A percentile compares a stretch with the other conserved stretches of the same genome.
phyloP scores from a whole-genome alignment of 1,139 yeast species.

The Scheffersomyces segobiensis region DNA sequence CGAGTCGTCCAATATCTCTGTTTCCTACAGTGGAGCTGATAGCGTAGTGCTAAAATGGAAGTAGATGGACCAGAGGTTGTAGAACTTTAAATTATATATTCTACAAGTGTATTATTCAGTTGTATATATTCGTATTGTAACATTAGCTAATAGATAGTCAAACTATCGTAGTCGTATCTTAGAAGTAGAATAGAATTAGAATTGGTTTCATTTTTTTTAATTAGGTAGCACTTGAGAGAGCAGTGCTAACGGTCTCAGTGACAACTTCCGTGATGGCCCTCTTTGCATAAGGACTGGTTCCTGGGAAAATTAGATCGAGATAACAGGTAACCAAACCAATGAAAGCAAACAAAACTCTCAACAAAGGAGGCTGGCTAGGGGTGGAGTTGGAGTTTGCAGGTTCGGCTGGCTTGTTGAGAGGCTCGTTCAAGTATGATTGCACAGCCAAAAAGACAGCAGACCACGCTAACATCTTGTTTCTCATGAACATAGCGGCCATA shows the following conservation, averaged over 20 bases:
- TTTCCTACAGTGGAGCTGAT: conserved; percentile 43
- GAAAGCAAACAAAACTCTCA: conserved; percentile 48
- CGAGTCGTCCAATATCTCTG: conserved; percentile 32
- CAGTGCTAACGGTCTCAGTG: conserved; percentile 16
- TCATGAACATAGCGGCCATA: conserved; percentile 66
- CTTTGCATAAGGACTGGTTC: conserved; percentile 29
- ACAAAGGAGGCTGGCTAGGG: conserved; percentile 42
- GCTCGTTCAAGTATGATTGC: conserved; percentile 52
- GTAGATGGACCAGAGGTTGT: neutral
- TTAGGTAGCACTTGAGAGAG: conserved; percentile 18
- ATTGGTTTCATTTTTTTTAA: neutral
- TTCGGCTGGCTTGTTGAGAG: conserved; percentile 34
- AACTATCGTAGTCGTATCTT: neutral
- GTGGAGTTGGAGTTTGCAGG: conserved; percentile 20
- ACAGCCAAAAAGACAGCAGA: conserved; percentile 52
- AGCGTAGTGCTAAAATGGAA: conserved; percentile 36
- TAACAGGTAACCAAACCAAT: conserved; percentile 53
- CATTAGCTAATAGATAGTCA: neutral
- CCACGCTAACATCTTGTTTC: conserved; percentile 59
- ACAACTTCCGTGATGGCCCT: conserved; percentile 21
- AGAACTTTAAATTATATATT: neutral
- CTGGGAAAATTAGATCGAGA: conserved; percentile 48
- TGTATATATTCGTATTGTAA: conserved; percentile 1
- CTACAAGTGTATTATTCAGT: neutral
- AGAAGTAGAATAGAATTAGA: neutral